A percentile compares a stretch with the other conserved stretches of the same genome.
Conservation (phyloP, 192 early-diverging fungal species). For the Backusella sp. region DNA sequence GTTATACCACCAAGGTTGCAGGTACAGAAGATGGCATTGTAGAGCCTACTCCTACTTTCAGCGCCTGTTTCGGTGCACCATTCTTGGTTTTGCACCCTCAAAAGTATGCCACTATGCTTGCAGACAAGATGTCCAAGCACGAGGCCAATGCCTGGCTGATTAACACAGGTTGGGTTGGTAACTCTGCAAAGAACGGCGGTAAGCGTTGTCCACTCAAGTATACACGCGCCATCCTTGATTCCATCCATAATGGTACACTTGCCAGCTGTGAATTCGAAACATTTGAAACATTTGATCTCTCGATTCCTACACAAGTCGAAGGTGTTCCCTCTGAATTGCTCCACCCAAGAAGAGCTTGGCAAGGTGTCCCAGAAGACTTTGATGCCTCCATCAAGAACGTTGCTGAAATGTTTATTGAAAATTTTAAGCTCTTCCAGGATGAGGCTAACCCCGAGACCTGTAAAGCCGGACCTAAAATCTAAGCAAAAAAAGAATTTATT, state of each 20-base stretch:
- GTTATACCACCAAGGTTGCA: conserved; percentile 96
- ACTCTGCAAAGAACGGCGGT: conserved; percentile 75
- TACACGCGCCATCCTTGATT: conserved; percentile 95
- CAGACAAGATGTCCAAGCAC: conserved; percentile 87
- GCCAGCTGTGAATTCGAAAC: conserved; percentile 77
- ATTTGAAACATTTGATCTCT: conserved; percentile 85
- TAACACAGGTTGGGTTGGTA: conserved; percentile 97
- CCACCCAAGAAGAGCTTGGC: conserved; percentile 86
- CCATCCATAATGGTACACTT: conserved; percentile 93
- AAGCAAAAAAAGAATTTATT: neutral
- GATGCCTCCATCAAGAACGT: conserved; percentile 67
- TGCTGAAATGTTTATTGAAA: conserved; percentile 80
- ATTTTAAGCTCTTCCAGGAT: conserved; percentile 85
- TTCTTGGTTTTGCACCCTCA: conserved; percentile 95
- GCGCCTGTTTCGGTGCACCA: conserved; percentile 88
- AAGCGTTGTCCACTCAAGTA: conserved; percentile 94
- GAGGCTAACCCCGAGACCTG: conserved; percentile 74
- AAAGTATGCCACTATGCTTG: conserved; percentile 94
- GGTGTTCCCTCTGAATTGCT: conserved; percentile 82
- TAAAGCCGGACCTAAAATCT: conserved; percentile 58
- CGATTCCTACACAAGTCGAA: conserved; percentile 77
- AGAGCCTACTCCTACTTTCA: conserved; percentile 90
- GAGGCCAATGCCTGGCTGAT: conserved; percentile 87
- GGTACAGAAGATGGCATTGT: conserved; percentile 96
- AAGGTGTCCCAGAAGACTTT: conserved; percentile 70